Percentiles rank a stretch among this genome's conserved stretches.
These are phyloP conservation scores for Trichaptum fuscoviolaceum DNA, from an alignment of 768 basidiomycete species.

Conservation along the genomic window DNA sequence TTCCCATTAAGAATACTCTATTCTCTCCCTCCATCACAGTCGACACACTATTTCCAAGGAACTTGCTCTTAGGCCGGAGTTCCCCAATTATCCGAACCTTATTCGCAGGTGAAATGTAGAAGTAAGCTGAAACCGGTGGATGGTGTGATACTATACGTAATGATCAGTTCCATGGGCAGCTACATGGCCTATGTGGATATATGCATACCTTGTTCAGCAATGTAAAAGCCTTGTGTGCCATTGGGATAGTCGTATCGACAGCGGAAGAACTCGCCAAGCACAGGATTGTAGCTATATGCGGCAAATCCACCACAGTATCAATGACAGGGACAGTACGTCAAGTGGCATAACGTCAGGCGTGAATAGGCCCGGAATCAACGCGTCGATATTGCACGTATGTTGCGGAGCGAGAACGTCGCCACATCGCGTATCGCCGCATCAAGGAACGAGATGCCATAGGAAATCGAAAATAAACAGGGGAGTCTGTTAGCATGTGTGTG, in stretches of 20 bases:
- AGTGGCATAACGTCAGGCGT: background rate
- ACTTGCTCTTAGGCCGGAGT: slow-evolving; percentile 90
- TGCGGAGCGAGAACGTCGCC: background rate
- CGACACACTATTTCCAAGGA: slow-evolving; percentile 94
- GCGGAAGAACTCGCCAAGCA: slow-evolving; percentile 96
- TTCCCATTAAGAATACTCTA: slow-evolving; percentile 75
- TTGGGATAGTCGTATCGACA: slow-evolving; percentile 91
- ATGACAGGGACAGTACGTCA: background rate
- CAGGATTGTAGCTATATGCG: slow-evolving; percentile 79
- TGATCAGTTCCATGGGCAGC: background rate
- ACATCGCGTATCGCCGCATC: background rate
- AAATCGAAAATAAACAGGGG: background rate
- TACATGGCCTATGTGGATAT: background rate
- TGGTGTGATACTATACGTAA: slow-evolving; percentile 77
- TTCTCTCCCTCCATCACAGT: slow-evolving; percentile 98
- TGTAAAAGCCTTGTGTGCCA: slow-evolving; percentile 91
- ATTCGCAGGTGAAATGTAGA: slow-evolving; percentile 90
- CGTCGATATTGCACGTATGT: background rate
- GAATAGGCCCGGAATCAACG: background rate
- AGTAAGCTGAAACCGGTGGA: slow-evolving; percentile 93
- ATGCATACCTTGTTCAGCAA: slow-evolving; percentile 83
- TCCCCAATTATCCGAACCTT: slow-evolving; percentile 85
- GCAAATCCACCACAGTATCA: background rate
- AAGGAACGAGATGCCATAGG: background rate
- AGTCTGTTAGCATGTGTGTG: background rate